These are phyloP conservation scores for Hagleromyces aurorensis DNA, from an alignment of 805 yeast genomes.

Conservation along the genomic window DNA sequence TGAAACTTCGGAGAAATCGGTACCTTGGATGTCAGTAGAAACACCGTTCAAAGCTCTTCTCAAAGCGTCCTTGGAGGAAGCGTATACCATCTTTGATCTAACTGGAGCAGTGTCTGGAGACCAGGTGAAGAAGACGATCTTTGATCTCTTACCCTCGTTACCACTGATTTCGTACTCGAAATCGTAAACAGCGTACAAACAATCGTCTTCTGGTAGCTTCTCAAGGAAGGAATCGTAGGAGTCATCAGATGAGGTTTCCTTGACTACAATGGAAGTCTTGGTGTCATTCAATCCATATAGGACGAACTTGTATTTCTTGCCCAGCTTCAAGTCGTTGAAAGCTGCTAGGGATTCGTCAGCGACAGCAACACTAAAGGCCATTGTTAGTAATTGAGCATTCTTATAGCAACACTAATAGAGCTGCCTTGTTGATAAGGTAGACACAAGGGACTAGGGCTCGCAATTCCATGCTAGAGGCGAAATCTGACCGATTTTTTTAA, in stretches of 20 bases:
- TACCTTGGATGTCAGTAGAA: constrained; percentile 92
- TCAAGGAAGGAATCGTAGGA: constrained; percentile 83
- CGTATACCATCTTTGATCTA: constrained; percentile 95
- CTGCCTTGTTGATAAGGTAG: not conserved
- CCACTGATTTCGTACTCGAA: constrained; percentile 86
- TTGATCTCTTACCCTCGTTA: constrained; percentile 91
- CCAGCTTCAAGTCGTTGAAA: constrained; percentile 92
- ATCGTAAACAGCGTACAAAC: constrained; percentile 94
- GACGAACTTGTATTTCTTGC: constrained; percentile 79
- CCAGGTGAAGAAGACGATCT: constrained; percentile 74
- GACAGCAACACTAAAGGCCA: constrained; percentile 58
- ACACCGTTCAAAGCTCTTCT: constrained; percentile 97
- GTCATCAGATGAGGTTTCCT: constrained; percentile 62
- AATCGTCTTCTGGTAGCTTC: constrained; percentile 89
- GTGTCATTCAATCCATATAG: constrained; percentile 73
- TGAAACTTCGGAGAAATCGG: constrained; percentile 95
- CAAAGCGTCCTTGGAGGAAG: constrained; percentile 95
- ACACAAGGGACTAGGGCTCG: no score
- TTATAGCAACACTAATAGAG: no score
- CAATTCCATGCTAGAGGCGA: no score
- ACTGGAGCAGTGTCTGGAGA: constrained; percentile 96
- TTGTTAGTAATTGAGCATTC: constrained; percentile 4
- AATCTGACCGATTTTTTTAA: no score
- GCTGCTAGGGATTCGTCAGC: constrained; percentile 88
- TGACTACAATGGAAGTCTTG: constrained; percentile 88